Percentiles rank a stretch among this genome's conserved stretches.
Evolutionary conservation across 805 yeast genomes (phyloP).

Genomic region (Candida nanaspora): DNA sequence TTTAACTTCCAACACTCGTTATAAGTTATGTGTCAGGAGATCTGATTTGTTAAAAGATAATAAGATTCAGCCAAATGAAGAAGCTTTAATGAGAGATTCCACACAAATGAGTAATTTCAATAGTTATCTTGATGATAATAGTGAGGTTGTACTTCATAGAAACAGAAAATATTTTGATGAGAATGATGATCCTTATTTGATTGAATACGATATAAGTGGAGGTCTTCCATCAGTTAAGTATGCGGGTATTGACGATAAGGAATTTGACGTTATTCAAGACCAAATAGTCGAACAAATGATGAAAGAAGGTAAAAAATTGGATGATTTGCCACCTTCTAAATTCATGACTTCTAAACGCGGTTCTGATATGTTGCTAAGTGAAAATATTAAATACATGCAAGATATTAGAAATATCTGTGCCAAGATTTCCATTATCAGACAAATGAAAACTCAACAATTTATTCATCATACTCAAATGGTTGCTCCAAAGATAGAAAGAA

Average conservation of each 20-base stretch:
- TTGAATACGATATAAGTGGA: conserved; percentile 81
- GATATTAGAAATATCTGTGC: conserved; percentile 83
- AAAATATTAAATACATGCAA: conserved; percentile 75
- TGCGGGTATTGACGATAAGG: conserved; percentile 42
- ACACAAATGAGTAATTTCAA: conserved; percentile 58
- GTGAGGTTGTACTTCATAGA: conserved; percentile 25
- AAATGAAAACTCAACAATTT: conserved; percentile 80
- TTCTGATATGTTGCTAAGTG: conserved; percentile 48
- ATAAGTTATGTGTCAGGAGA: conserved; percentile 65
- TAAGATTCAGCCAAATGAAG: conserved; percentile 56
- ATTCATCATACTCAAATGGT: conserved; percentile 68
- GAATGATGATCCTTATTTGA: conserved; percentile 54
- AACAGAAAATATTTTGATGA: conserved; percentile 36
- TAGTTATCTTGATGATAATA: conserved; percentile 34
- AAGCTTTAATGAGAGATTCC: conserved; percentile 61
- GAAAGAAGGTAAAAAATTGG: conserved; percentile 19
- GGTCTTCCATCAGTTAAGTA: conserved; percentile 65
- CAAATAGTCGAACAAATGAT: conserved; percentile 31
- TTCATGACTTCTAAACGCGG: conserved; percentile 46
- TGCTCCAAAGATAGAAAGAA: conserved; percentile 55
- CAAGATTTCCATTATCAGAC: conserved; percentile 79
- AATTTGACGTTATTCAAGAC: conserved; percentile 38
- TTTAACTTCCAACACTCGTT: conserved; percentile 72
- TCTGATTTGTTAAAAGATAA: conserved; percentile 56
- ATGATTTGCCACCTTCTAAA: conserved; percentile 30